Percentiles rank a stretch among this genome's conserved stretches.
phyloP scores from a whole-genome alignment of 257 asterid genomes.

The Dorcoceras hygrometricum region DNA sequence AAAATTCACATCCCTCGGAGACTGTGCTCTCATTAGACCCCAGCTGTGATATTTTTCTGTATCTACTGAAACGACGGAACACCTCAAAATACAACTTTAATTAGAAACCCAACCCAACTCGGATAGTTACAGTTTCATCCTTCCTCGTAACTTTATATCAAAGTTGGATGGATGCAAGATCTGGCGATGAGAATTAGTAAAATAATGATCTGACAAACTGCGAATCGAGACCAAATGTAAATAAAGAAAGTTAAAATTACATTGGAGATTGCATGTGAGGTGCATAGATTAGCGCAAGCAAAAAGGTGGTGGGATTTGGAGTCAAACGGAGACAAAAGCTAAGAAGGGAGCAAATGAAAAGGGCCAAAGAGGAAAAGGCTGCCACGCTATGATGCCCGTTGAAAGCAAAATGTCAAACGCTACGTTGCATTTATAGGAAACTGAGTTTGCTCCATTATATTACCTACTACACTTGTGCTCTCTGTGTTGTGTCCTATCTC shows the following conservation, averaged over 20 bases:
- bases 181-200: too few relatives aligned
- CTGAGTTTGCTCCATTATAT: constrained; percentile 28
- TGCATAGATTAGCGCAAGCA: background rate
- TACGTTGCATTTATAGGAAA: constrained; percentile 55
- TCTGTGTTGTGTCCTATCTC: constrained; percentile 35
- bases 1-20: background rate
- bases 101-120: too few relatives aligned
- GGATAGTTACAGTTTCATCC: too few relatives aligned
- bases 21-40: background rate
- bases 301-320: constrained; percentile 8
- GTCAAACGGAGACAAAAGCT: constrained; percentile 36
- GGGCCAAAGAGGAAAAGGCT: constrained; percentile 33
- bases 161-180: too few relatives aligned
- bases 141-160: too few relatives aligned
- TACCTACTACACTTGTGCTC: constrained; percentile 24
- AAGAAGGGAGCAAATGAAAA: constrained; percentile 29
- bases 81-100: too few relatives aligned
- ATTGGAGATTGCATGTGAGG: background rate
- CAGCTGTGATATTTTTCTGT: background rate
- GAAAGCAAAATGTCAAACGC: constrained; percentile 96
- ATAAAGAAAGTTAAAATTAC: too few relatives aligned
- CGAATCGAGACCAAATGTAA: too few relatives aligned
- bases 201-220: too few relatives aligned
- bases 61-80: too few relatives aligned
- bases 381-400: constrained; percentile 56